phyloP scores from a whole-genome alignment of 306 rosid species.

The Castanopsis chinensis region DNA sequence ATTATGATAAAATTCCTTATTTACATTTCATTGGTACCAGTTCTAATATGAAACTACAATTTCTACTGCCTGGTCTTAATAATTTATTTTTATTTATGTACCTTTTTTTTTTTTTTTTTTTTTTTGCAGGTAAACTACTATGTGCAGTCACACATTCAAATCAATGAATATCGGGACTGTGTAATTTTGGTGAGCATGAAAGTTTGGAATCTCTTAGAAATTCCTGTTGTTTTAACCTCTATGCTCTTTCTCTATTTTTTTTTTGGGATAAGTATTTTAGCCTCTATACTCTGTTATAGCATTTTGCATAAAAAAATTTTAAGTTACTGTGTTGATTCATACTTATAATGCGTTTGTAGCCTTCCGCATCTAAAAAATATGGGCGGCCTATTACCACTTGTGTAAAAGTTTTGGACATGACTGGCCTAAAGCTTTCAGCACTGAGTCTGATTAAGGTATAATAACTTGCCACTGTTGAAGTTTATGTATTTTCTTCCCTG shows the following conservation, averaged over 20 bases:
- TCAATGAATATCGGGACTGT: slow-evolving; percentile 90
- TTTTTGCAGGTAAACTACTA: slow-evolving; percentile 77
- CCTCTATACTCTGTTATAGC: slow-evolving; percentile 8
- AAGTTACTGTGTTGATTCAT: slow-evolving; percentile 23
- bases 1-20: slow-evolving; percentile 4
- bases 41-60: not conserved
- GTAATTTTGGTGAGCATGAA: slow-evolving; percentile 62
- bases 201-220: slow-evolving; percentile 14
- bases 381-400: slow-evolving; percentile 75
- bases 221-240: not conserved
- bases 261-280: not conserved
- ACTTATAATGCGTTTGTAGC: slow-evolving; percentile 43
- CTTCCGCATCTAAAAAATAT: slow-evolving; percentile 78
- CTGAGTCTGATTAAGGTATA: slow-evolving; percentile 83
- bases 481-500: not conserved
- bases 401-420: slow-evolving; percentile 93
- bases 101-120: not conserved
- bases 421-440: slow-evolving; percentile 90
- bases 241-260: too few species aligned
- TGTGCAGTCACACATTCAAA: slow-evolving; percentile 99
- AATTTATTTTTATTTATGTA: not conserved
- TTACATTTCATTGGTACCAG: not conserved
- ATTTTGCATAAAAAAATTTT: not conserved
- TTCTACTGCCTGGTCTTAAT: slow-evolving; percentile 3
- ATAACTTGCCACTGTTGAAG: not conserved